Base-by-base conservation (phyloP, 1,284 basidiomycete species). In the Polyporus tsugae region DNA sequence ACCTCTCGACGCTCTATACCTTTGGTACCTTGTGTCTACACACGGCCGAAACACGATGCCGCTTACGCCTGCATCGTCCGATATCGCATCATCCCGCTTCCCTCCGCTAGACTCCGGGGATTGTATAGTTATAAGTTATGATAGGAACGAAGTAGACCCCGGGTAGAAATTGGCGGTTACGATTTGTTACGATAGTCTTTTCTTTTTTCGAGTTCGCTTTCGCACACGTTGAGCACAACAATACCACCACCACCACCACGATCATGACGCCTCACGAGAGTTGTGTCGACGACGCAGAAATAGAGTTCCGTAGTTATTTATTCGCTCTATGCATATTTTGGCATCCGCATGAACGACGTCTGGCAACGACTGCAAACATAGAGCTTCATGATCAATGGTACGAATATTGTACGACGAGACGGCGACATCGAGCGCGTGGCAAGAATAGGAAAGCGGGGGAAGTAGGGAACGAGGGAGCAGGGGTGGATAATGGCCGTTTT, bases 261-360 rank as follows among this genome's bases (percentile, higher is more conserved):
- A 42, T 15, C 15, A 17, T 17, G 11, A 42, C 41, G 41, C 44
- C 44, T n/a, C 44, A 46, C 44, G 6, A 46, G 13, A 6, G n/a
- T 46, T 46, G 44, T 15, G 44, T 6, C 9, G 57, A 38, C 19
- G 9, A n/a, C 36, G n/a, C 19, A 39, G 10, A 22, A 53, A 53
- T 62, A 62, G 61, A 62, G 29, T 52, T 62, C 46, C 42, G 49
- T n/a, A 7, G 59, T 60, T 19, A 39, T 25, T 36, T 46, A 35
- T 62, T 60, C 39, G 4, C 19, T 33, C 59, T 29, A 49, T 61
- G n/a, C 46, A 55, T 39, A 52, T 55, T 39, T 55, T 55, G 44
- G 39, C 60, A 62, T 62, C 36, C 33, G 22, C 19, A 36, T 49
- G 58, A n/a, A 55, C 38, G 58, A 60, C 7, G 57, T 9, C n/a